Conservation (phyloP, 202 grass and related monocot species). For the Carex arenaria region DNA sequence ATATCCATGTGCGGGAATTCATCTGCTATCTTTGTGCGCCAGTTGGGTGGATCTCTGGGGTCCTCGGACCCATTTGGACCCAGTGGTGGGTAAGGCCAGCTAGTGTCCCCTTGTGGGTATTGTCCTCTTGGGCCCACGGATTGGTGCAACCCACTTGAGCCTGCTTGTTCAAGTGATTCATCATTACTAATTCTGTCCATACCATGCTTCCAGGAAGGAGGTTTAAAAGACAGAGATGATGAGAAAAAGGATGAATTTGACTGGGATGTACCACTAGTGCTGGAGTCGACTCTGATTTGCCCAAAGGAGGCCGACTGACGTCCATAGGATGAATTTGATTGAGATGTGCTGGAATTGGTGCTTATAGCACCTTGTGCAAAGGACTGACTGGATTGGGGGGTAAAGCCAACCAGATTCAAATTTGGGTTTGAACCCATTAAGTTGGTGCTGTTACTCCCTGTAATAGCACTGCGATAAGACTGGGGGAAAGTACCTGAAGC, state of each 20-base stretch:
- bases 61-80: conserved; percentile 4
- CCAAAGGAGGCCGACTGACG: conserved; percentile 38
- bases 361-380: not conserved
- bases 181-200: not conserved
- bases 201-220: not conserved
- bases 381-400: conserved; percentile 13
- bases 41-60: conserved; percentile 22
- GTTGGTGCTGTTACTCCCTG: conserved; percentile 26
- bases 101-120: not conserved
- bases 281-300: conserved; percentile 11
- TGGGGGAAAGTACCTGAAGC: conserved; percentile 46
- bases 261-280: not conserved
- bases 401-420: conserved; percentile 5
- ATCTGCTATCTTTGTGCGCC: conserved; percentile 37
- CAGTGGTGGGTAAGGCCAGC: not conserved
- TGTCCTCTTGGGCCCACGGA: not conserved
- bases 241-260: conserved; percentile 24
- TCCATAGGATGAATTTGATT: conserved; percentile 18
- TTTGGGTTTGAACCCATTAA: conserved; percentile 2
- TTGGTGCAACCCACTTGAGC: not conserved
- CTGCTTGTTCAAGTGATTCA: conserved; percentile 7
- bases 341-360: conserved; percentile 21
- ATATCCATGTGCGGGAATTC: conserved; percentile 98
- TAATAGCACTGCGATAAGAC: conserved; percentile 70
- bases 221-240: conserved; percentile 18